Evolutionary conservation across 176 grass and related monocot species (phyloP).

Genomic region (Urochloa ruziziensis): DNA sequence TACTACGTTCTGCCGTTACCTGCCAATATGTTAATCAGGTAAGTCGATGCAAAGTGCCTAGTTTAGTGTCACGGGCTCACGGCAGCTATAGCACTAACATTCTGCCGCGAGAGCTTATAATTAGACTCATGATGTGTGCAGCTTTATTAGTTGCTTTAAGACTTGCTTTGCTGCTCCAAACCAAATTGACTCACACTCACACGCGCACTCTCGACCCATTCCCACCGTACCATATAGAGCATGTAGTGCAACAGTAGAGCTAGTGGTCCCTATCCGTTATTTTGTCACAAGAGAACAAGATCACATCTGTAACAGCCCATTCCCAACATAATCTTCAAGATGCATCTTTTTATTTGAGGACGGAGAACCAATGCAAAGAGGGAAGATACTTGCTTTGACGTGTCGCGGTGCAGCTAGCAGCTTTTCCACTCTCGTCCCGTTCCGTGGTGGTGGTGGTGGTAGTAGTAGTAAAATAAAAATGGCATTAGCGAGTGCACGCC

Average conservation of each 20-base stretch:
- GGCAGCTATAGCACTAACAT: background rate
- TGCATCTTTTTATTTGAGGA: background rate
- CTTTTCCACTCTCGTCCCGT: background rate
- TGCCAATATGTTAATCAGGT: background rate
- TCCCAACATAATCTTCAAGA: background rate
- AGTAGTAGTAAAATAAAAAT: background rate
- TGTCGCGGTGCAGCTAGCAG: background rate
- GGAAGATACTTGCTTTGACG: background rate
- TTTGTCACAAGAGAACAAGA: background rate
- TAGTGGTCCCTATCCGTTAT: background rate
- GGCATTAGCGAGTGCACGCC: background rate
- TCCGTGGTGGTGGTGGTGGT: no score
- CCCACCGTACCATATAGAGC: background rate
- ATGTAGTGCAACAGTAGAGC: background rate
- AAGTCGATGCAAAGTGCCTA: background rate
- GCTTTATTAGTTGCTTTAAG: background rate
- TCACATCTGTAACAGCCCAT: background rate
- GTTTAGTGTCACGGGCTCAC: background rate
- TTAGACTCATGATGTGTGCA: background rate
- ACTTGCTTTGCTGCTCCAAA: background rate
- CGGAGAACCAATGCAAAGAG: background rate
- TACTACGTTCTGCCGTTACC: background rate
- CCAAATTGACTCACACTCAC: background rate
- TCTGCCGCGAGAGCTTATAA: background rate
- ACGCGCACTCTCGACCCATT: background rate